Base-by-base conservation (phyloP, 441 rosid genomes). In the Lepidium campestre region DNA sequence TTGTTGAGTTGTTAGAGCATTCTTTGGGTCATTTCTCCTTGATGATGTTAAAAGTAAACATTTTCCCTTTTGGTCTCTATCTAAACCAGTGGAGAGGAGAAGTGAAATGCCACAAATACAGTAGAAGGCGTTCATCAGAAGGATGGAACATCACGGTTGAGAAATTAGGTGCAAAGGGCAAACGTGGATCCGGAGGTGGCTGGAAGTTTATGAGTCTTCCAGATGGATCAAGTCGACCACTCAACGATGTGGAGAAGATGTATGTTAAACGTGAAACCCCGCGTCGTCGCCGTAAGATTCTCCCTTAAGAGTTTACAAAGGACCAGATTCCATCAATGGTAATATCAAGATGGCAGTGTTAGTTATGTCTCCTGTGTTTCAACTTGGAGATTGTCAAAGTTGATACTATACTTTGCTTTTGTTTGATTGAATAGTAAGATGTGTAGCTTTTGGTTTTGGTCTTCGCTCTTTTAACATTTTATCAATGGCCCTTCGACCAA, bases 201-300 rank as follows among this genome's bases (percentile, higher is more conserved):
- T 90, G 97, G 98, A 90, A 86, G 78, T 92, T 86, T 68, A 77
- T 90, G 25, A 90, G 97, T 81, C 78, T 88, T 68, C 93, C 96
- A 0, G 92, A 92, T 71, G 97, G 93, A 57, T 90, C 97, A 27
- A 90, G 90, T 69, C 80, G 92, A 29, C 84, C 92, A 1, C 84
- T 93, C 23, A 80, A 88, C 47, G 91, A 90, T 49, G 73, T 58
- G 52, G 96, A 88, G 84, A 90, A 93, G 75, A 79, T 93, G 86
- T 88, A 88, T 9, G 87, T 86, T 42, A 84, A 66, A 71, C 83
- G 97, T 6, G 98, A 93, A 79, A 87, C 93, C 10, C 97, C 92
- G 0, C 87, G 86, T 20, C 86, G 74, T 42, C 80, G 98, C 18
- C 87, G 84, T 61, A 92, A 74, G 75, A 85, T 92, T 41, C 76